Evolutionary conservation across 2,329 filamentous ascomycete genomes (phyloP).

Genomic region (Beauveria sp.): DNA sequence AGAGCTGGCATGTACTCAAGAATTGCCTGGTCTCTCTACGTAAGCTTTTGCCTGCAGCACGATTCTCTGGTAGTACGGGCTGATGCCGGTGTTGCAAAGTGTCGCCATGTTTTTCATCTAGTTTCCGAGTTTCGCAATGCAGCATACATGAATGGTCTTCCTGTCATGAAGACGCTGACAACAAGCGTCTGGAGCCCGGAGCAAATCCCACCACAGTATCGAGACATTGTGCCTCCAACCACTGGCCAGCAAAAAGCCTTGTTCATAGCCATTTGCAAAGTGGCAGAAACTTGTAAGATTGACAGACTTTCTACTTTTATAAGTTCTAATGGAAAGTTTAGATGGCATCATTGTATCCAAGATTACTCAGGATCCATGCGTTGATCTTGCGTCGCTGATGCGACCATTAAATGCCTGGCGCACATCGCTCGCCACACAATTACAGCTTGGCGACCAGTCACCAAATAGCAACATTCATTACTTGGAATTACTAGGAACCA

Average conservation of each 20-base stretch:
- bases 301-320: neutral
- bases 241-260: neutral
- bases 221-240: neutral
- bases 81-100: neutral
- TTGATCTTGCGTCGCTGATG: neutral
- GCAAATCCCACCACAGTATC: neutral
- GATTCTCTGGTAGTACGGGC: neutral
- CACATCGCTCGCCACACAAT: neutral
- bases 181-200: neutral
- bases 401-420: neutral
- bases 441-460: neutral
- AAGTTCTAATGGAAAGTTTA: neutral
- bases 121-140: conserved; percentile 1
- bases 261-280: neutral
- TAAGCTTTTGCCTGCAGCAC: neutral
- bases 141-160: neutral
- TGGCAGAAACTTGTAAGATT: neutral
- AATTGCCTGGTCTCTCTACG: conserved; percentile 3
- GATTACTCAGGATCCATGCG: neutral
- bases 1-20: neutral
- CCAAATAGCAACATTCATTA: neutral
- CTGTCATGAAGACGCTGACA: neutral
- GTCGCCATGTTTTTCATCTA: neutral
- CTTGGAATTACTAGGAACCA: neutral
- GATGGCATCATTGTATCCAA: neutral